Evolutionary conservation across 805 yeast species (phyloP).

Genomic region (Candida gorgasii): DNA sequence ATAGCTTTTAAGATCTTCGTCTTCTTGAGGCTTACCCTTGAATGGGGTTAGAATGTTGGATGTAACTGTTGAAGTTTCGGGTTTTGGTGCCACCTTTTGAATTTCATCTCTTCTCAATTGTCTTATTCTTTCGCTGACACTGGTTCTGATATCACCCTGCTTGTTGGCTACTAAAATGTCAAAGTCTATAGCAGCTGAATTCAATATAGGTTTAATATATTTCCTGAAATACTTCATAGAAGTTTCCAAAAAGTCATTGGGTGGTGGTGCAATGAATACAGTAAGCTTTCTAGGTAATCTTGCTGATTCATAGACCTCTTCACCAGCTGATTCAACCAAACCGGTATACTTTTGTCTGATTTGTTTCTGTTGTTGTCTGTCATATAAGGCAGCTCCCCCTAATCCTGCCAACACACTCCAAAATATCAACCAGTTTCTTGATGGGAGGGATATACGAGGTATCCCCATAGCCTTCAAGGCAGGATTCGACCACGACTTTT

Average conservation of each 20-base stretch:
- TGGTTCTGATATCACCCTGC: constrained; percentile 84
- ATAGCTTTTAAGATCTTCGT: constrained; percentile 17
- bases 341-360: constrained; percentile 66
- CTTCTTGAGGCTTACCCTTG: constrained; percentile 14
- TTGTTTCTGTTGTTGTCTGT: constrained; percentile 68
- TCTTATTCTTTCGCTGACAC: constrained; percentile 83
- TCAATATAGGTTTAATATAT: constrained; percentile 81
- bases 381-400: constrained; percentile 79
- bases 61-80: constrained; percentile 10
- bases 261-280: constrained; percentile 94
- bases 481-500: constrained; percentile 64
- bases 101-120: constrained; percentile 51
- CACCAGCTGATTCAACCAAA: constrained; percentile 54
- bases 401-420: constrained; percentile 67
- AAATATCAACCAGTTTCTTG: constrained; percentile 91
- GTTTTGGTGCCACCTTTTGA: constrained; percentile 8
- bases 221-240: constrained; percentile 72
- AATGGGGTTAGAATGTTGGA: constrained; percentile 6
- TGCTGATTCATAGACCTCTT: constrained; percentile 43
- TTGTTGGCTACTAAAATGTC: constrained; percentile 73
- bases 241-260: constrained; percentile 81
- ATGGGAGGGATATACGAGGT: constrained; percentile 73
- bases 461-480: constrained; percentile 86
- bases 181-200: constrained; percentile 81
- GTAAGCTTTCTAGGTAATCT: constrained; percentile 72